Percentiles rank a stretch among this genome's conserved stretches.
Evolutionary conservation across 495 filamentous ascomycete genomes (phyloP).

Genomic region (Schizothecium vesticola): DNA sequence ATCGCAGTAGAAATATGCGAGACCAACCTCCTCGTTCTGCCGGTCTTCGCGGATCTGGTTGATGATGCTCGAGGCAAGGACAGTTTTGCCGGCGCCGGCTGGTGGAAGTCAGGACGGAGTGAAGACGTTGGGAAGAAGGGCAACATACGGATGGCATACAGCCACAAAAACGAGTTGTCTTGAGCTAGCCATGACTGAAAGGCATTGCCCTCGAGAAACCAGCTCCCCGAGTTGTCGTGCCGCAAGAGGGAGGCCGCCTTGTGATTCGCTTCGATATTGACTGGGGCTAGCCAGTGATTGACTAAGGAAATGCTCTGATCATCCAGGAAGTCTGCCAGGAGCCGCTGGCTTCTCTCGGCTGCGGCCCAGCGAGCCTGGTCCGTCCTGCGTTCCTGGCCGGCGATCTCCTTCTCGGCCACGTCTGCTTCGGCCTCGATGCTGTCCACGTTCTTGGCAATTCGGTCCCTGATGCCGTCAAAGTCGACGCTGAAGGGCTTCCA

Average conservation of each 20-base stretch:
- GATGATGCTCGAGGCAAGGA: not conserved
- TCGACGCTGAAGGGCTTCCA: conserved; percentile 16
- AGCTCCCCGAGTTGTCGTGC: not conserved
- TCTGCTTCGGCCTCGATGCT: conserved; percentile 11
- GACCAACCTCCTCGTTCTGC: not conserved
- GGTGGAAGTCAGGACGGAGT: not conserved
- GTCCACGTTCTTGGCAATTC: conserved; percentile 9
- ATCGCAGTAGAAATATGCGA: not conserved
- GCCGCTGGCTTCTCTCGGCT: conserved; percentile 4
- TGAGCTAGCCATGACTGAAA: not conserved
- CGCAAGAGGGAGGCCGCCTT: not conserved
- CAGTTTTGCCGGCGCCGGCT: not conserved
- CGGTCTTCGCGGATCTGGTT: not conserved
- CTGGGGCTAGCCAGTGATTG: not conserved
- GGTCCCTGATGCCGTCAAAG: conserved; percentile 12
- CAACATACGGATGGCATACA: not conserved
- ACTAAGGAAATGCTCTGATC: not conserved
- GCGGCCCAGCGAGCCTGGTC: conserved; percentile 5
- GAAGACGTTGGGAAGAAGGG: not conserved
- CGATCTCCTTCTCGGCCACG: conserved; percentile 9
- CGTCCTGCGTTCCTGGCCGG: conserved; percentile 8
- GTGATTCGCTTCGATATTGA: not conserved
- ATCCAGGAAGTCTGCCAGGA: conserved; percentile 2
- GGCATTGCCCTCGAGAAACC: not conserved
- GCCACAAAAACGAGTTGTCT: not conserved